Evolutionary conservation across 805 yeast species (phyloP), one percentile per base, ranked within the genome.

Genomic region (Zygotorulaspora florentina): DNA sequence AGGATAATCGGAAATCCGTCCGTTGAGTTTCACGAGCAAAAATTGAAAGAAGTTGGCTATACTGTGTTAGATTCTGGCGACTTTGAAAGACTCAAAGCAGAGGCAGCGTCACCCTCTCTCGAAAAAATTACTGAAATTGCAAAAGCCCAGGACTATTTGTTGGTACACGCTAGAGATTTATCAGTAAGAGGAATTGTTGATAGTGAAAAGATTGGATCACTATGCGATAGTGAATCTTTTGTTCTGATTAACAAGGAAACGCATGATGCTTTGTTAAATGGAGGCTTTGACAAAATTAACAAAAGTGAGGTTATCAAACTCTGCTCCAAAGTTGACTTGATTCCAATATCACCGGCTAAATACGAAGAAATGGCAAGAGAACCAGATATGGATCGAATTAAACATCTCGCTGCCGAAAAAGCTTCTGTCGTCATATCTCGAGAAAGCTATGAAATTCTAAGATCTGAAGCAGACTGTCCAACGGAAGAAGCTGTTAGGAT

Each of bases 401-500:
- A 52, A 35, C 53, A 47, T 5, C 55, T 46, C 34, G 69, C 70
- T 6, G 49, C 53, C 10, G 52, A 49, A 3, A 23, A 51, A 2
- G 53, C 60, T 1, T 45, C 59, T 18, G 53, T 56, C 4, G 42
- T 64, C 10, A 36, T 69, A 23, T 56, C 66, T 5, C 62, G 61
- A 16, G 53, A 51, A 3, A 67, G 66, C 13, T 56, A 57, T 35
- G 58, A 61, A 37, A 39, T 45, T 3, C 40, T 68, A 39, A 53
- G 52, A 28, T 34, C 57, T 2, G 45, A 46, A 25, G 53, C 48
- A 8, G 57, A 62, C n/a, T 39, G 49, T n/a, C 71, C 70, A 6
- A 44, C 60, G 1, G 44, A 38, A n/a, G 56, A 47, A 36, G 55
- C 37, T 28, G 38, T 64, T 15, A 31, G 38, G 11, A 41, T 38